These are phyloP conservation scores for Huiozyma naganishii DNA, from an alignment of 805 yeast species.

Conservation along the genomic window DNA sequence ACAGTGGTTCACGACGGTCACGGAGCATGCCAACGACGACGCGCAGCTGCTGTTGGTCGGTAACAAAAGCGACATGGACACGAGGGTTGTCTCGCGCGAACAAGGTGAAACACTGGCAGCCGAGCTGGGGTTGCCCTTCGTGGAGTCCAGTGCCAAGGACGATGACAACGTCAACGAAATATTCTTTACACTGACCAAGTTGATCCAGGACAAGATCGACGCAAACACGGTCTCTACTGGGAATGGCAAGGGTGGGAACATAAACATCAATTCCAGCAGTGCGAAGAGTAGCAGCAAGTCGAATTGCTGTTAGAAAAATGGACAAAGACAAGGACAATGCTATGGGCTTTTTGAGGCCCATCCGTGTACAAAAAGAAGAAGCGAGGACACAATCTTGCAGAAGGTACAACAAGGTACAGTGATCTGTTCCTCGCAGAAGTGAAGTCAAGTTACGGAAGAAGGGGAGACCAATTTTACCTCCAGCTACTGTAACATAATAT, in stretches of 20 bases:
- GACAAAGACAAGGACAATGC: background rate
- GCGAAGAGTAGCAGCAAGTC: slow-evolving; percentile 34
- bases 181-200: slow-evolving; percentile 75
- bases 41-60: slow-evolving; percentile 94
- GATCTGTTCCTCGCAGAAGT: no score
- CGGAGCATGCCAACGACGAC: slow-evolving; percentile 92
- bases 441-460: no score
- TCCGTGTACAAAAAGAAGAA: background rate
- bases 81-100: slow-evolving; percentile 76
- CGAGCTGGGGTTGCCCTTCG: slow-evolving; percentile 77
- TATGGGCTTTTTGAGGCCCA: background rate
- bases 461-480: no score
- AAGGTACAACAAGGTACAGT: background rate
- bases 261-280: slow-evolving; percentile 14
- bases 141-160: slow-evolving; percentile 93
- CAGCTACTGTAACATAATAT: no score
- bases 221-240: slow-evolving; percentile 50
- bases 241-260: slow-evolving; percentile 37
- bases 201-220: slow-evolving; percentile 78
- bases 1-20: slow-evolving; percentile 90
- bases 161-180: slow-evolving; percentile 85
- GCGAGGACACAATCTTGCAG: background rate
- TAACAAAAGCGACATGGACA: slow-evolving; percentile 83
- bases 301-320: slow-evolving; percentile 8
- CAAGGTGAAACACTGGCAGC: slow-evolving; percentile 85